These are phyloP conservation scores for Ganoderma meredithae DNA, from an alignment of 1,284 basidiomycete genomes.

Conservation along the genomic window DNA sequence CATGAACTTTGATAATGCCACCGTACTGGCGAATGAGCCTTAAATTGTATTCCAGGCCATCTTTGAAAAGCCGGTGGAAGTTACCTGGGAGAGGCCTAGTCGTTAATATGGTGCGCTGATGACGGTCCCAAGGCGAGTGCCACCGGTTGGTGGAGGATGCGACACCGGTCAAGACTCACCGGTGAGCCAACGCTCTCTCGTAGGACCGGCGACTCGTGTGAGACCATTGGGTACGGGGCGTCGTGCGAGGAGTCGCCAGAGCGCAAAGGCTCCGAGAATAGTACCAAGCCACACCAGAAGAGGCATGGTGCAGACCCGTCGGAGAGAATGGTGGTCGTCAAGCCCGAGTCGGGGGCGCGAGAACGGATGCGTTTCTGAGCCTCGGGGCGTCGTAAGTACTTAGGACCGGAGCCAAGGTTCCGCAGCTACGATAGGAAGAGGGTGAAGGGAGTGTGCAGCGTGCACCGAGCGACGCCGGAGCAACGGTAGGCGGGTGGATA, in stretches of 20 bases:
- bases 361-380: not conserved
- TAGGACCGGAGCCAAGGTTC: not conserved
- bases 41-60: constrained; percentile 32
- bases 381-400: not conserved
- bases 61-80: constrained; percentile 29
- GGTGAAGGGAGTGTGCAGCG: not conserved
- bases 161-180: constrained; percentile 13
- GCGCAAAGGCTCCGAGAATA: not conserved
- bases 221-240: not conserved
- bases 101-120: not conserved
- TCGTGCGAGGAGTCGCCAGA: constrained; percentile 1
- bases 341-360: not conserved
- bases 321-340: not conserved
- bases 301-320: not conserved
- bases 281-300: not conserved
- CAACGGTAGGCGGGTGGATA: not conserved
- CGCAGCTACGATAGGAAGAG: not conserved
- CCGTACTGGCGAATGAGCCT: constrained; percentile 40
- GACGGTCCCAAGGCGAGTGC: not conserved
- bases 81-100: constrained; percentile 24
- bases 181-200: constrained; percentile 12
- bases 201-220: constrained; percentile 10
- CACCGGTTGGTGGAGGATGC: not conserved
- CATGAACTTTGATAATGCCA: constrained; percentile 44
- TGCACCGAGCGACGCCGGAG: not conserved